Conservation (phyloP, 1,284 basidiomycete genomes). For the Marasmius sp. region DNA sequence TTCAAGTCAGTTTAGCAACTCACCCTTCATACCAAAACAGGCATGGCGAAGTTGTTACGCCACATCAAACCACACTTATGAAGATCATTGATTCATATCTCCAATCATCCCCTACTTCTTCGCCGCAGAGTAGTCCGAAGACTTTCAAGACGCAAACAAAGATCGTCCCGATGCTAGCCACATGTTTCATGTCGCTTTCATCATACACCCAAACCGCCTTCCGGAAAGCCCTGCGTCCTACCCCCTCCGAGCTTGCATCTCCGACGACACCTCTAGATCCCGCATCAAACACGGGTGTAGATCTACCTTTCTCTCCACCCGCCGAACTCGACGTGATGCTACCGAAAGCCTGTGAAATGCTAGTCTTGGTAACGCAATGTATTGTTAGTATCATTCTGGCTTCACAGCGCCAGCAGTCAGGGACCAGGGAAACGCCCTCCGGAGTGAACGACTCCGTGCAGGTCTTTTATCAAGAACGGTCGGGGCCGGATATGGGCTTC, state of each 20-base stretch:
- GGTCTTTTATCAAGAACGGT: conserved; percentile 42
- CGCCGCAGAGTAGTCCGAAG: conserved; percentile 26
- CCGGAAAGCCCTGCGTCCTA: conserved; percentile 35
- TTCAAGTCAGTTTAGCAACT: neutral
- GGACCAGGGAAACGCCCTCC: conserved; percentile 18
- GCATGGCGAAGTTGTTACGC: conserved; percentile 71
- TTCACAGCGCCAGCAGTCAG: conserved; percentile 9
- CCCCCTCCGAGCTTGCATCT: conserved; percentile 1
- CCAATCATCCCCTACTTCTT: conserved; percentile 39
- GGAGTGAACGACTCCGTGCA: conserved; percentile 29
- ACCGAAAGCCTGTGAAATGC: conserved; percentile 75
- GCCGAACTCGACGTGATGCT: conserved; percentile 60
- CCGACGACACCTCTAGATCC: neutral
- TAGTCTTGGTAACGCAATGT: conserved; percentile 78
- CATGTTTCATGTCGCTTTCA: conserved; percentile 54
- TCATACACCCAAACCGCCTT: conserved; percentile 53
- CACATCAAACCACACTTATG: conserved; percentile 81
- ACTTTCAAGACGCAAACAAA: conserved; percentile 37
- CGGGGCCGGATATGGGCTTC: conserved; percentile 44
- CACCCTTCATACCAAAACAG: conserved; percentile 34
- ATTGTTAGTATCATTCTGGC: conserved; percentile 63
- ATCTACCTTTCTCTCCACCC: conserved; percentile 16
- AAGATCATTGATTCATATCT: conserved; percentile 84
- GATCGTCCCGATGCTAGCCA: conserved; percentile 51
- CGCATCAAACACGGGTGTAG: neutral